Base-by-base conservation (phyloP, 495 filamentous ascomycete species). In the Daldinia concentrica region DNA sequence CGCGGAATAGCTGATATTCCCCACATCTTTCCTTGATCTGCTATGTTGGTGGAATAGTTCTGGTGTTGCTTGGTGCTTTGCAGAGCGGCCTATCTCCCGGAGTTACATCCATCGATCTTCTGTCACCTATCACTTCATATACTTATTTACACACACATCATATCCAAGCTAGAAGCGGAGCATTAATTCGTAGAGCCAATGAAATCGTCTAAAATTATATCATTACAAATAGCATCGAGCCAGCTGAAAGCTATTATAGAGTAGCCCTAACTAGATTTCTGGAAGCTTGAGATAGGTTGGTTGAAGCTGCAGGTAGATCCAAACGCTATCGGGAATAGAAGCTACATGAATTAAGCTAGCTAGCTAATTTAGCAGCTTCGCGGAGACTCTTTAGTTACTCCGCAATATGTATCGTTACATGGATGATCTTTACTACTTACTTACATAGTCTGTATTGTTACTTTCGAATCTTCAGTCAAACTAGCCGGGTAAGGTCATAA, bases 281-380 rank as follows among this genome's bases (percentile, higher is more conserved):
- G 22, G 22, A 41, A 26, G 22, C 34, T 56, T 34, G 52, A 57
- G 62, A 56, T 19, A 19, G 52, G 52, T 39, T 41, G 15, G 22
- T 39, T 34, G 34, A 41, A 64, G 51, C 37, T 60, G 37, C 24
- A 36, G 29, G 59, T 48, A 72, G 69, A 67, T 72, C 69, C 39
- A 22, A 43, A 61, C 52, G 45, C 9, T 55, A 59, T 62, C 19
- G 26, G 69, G 64, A 54, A 58, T 66, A 64, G 45, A 58, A 32
- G 50, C 43, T 51, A 54, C 58, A 52, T 55, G 52, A 67, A 59
- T 36, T 54, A 63, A 64, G 11, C 29, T 36, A 63, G 52, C 59
- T 52, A 67, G 27, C 58, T 71, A 71, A 58, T 66, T 66, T 71
- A 71, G 62, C 30, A 50, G 24, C 62, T 61, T 62, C 41, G 56